These are phyloP conservation scores for Wickerhamiella dianesei DNA, from an alignment of 805 yeast species.

Conservation along the genomic window DNA sequence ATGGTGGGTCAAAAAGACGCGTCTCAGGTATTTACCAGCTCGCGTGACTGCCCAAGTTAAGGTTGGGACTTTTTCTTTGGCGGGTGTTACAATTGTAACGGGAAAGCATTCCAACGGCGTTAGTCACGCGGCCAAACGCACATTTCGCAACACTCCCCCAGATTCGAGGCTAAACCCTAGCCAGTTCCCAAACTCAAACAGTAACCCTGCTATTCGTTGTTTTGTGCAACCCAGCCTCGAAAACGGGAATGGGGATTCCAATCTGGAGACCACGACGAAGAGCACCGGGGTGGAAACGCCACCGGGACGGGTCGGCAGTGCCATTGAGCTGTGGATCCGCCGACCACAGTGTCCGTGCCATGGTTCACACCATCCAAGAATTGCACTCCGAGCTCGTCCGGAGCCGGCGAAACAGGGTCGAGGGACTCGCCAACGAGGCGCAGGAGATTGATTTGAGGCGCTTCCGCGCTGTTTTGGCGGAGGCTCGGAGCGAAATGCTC, in stretches of 20 bases:
- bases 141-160: too few relatives aligned
- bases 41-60: too few relatives aligned
- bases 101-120: too few relatives aligned
- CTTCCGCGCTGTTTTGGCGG: background rate
- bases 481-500: background rate
- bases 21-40: too few relatives aligned
- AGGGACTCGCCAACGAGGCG: background rate
- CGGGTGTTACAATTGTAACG: too few relatives aligned
- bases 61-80: too few relatives aligned
- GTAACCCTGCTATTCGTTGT: too few relatives aligned
- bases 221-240: too few relatives aligned
- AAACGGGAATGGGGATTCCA: constrained; percentile 1
- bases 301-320: background rate
- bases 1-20: too few relatives aligned
- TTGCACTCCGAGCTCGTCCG: background rate
- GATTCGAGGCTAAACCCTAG: too few relatives aligned
- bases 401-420: background rate
- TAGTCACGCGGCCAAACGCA: too few relatives aligned
- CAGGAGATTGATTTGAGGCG: background rate
- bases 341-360: background rate
- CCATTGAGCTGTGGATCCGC: background rate
- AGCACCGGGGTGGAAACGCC: background rate
- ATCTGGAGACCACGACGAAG: background rate
- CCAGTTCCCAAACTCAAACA: too few relatives aligned
- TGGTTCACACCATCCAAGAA: background rate